Evolutionary conservation across 2,329 filamentous ascomycete genomes (phyloP).

Genomic region (Pseudocercospora fijiensis): DNA sequence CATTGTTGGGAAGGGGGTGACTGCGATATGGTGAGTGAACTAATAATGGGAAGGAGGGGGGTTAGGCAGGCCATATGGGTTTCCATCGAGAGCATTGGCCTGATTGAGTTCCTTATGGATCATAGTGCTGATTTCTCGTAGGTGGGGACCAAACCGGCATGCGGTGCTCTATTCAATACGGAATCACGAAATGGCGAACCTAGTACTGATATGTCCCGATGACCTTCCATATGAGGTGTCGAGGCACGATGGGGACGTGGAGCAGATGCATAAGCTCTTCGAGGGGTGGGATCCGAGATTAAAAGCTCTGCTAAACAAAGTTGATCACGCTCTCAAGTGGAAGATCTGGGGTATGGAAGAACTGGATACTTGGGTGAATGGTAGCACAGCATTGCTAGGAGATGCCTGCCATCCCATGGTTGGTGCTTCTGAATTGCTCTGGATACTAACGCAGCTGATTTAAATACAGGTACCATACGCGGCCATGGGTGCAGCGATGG

Average conservation of each 20-base stretch:
- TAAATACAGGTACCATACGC: constrained; percentile 48
- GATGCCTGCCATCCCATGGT: constrained; percentile 65
- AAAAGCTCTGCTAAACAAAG: constrained; percentile 45
- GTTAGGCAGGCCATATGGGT: too few relatives aligned
- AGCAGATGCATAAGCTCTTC: constrained; percentile 61
- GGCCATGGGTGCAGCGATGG: constrained; percentile 66
- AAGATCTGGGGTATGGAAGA: constrained; percentile 46
- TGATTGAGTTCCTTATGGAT: too few relatives aligned
- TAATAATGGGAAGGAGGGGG: not conserved
- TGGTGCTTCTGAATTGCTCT: not conserved
- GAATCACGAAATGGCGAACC: constrained; percentile 59
- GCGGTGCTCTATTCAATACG: constrained; percentile 61
- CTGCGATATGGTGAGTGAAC: constrained; percentile 52
- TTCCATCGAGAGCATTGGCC: too few relatives aligned
- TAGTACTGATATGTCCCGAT: constrained; percentile 64
- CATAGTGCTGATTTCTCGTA: not conserved
- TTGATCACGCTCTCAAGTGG: constrained; percentile 64
- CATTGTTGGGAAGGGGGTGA: constrained; percentile 14
- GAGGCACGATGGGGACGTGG: constrained; percentile 52
- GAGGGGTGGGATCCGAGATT: constrained; percentile 61
- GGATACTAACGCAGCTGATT: not conserved
- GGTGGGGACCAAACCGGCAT: constrained; percentile 58
- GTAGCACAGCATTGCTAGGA: constrained; percentile 39
- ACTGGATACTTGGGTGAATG: constrained; percentile 14
- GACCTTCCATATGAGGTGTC: constrained; percentile 55